These are phyloP conservation scores for Candida fluviatilis DNA, from an alignment of 805 yeast species.

Conservation along the genomic window DNA sequence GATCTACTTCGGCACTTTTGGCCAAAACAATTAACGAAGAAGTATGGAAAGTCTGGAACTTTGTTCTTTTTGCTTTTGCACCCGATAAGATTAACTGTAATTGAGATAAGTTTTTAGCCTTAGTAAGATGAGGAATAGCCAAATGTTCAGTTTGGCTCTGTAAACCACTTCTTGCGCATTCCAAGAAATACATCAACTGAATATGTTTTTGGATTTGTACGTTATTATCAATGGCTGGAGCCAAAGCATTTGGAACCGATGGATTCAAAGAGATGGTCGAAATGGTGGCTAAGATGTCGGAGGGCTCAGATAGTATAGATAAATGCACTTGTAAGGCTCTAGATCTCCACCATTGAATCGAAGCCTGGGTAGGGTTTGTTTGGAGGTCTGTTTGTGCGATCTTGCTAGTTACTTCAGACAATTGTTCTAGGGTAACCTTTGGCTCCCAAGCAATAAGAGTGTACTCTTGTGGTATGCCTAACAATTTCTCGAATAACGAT, in stretches of 20 bases:
- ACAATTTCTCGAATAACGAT: constrained; percentile 34
- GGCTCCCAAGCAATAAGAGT: constrained; percentile 29
- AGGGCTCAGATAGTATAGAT: constrained; percentile 60
- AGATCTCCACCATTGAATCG: constrained; percentile 72
- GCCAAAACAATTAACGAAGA: constrained; percentile 79
- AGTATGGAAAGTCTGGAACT: constrained; percentile 67
- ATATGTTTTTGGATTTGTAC: constrained; percentile 30
- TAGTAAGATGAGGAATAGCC: constrained; percentile 49
- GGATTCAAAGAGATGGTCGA: constrained; percentile 38
- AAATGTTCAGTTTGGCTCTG: constrained; percentile 63
- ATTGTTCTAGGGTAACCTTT: constrained; percentile 3
- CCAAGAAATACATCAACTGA: constrained; percentile 54
- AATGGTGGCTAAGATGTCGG: constrained; percentile 44
- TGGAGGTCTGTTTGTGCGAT: constrained; percentile 6
- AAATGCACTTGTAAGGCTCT: constrained; percentile 63
- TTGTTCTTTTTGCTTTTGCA: constrained; percentile 82
- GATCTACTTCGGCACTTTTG: constrained; percentile 31
- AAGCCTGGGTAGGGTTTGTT: constrained; percentile 38
- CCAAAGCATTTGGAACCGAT: constrained; percentile 22
- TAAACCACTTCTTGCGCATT: constrained; percentile 59
- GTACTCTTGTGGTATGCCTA: constrained; percentile 37
- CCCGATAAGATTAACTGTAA: constrained; percentile 74
- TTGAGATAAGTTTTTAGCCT: constrained; percentile 56
- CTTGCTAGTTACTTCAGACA: constrained; percentile 6
- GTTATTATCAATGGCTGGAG: constrained; percentile 29